These are phyloP conservation scores for Penicillium flavigenum DNA, from an alignment of 495 filamentous ascomycete genomes.

Conservation along the genomic window DNA sequence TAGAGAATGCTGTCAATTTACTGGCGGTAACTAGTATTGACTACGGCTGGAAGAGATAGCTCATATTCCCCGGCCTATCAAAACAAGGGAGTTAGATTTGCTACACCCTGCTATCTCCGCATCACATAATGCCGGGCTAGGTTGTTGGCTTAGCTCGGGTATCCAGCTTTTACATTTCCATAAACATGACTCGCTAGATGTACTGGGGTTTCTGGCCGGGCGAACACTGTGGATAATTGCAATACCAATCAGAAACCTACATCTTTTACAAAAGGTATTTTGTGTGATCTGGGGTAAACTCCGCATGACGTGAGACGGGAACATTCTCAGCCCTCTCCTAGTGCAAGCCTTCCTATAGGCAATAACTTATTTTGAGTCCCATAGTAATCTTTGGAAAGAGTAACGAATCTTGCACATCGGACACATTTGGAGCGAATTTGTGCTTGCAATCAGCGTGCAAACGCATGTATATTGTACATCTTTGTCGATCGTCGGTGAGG, in stretches of 20 bases:
- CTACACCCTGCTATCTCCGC: conserved; percentile 26
- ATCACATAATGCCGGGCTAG: conserved; percentile 16
- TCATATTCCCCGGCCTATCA: background rate
- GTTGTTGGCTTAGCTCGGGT: conserved; percentile 14
- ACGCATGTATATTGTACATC: background rate
- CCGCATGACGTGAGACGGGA: background rate
- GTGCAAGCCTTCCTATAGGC: background rate
- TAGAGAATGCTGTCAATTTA: too few species aligned
- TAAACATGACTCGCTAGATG: too few species aligned
- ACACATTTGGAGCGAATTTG: background rate
- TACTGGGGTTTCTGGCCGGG: too few species aligned
- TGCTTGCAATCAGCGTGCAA: background rate
- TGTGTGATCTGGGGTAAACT: background rate
- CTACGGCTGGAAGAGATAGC: too few species aligned
- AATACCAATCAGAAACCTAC: background rate
- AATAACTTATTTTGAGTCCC: background rate
- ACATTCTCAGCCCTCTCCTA: background rate
- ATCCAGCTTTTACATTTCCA: conserved; percentile 10
- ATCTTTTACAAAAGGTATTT: background rate
- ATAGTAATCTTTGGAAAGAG: background rate
- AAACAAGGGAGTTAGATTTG: conserved; percentile 29
- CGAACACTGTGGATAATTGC: background rate
- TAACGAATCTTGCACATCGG: background rate
- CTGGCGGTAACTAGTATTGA: too few species aligned
- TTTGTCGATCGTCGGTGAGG: background rate